Base-by-base conservation (phyloP, 1,139 yeast genomes). In the Schizosaccharomyces versatilis region DNA sequence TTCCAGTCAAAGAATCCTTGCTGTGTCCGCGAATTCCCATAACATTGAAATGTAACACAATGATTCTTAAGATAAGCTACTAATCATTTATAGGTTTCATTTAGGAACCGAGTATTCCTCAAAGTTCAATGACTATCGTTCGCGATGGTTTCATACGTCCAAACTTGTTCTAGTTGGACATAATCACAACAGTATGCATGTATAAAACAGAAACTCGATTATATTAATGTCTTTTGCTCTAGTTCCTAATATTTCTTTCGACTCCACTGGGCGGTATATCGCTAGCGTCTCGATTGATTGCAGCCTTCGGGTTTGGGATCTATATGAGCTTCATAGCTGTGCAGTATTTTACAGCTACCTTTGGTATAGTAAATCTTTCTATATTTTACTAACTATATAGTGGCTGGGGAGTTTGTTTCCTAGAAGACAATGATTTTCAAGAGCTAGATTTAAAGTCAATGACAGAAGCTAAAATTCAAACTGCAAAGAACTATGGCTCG, bases 261-360 rank as follows among this genome's bases (percentile, higher is more conserved):
- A 44, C 12, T 69, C 70, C 42, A 79, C 78, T 61, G 95, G 95
- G 7, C 71, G 75, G 49, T 79, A 80, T 61, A 76, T 86, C 62
- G 80, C 84, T 3, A 77, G 94, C 14, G 81, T 90, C 1, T 81
- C 96, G 7, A 98, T 90, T 66, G 99, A 90, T 66, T 94, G 84
- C 65, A 81, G 95, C 62, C 79, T 90, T 55, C 74, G 98, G 65
- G 69, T 86, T 24, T 90, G 98, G 98, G 76, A 76, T 59, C 88
- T 85, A 64, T 84, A 94, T 6, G 93, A 83, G 9, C 38, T 44
- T 9, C 14, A 15, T 19, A 19, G 49, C 32, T 32, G 19, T 9
- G 19, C 36, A 36, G 32, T 19, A n/a, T 44, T 44, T 14, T 32
- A 44, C 32, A 44, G 38, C 9, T 19, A 44, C 7, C 15, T 44